A percentile compares a stretch with the other conserved stretches of the same genome.
Evolutionary conservation across 345 rosid genomes (phyloP).

Genomic region (Corchorus olitorius): DNA sequence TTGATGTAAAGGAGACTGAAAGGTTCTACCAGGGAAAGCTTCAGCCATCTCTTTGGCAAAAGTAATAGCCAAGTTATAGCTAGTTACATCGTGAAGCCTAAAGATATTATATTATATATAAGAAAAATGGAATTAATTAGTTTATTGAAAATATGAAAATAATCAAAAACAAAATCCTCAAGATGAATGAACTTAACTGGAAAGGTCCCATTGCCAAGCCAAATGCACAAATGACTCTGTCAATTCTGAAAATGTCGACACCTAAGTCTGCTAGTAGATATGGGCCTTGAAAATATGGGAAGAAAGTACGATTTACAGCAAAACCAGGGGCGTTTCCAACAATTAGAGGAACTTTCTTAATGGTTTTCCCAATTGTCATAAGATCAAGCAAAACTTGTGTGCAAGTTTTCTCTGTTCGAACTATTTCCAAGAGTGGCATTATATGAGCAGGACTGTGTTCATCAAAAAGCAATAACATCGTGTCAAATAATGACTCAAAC

Average conservation of each 20-base stretch:
- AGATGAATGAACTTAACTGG: slow-evolving; percentile 52
- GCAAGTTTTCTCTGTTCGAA: slow-evolving; percentile 74
- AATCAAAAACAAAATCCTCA: background rate
- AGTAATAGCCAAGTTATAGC: slow-evolving; percentile 77
- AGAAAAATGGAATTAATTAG: background rate
- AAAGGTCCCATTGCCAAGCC: slow-evolving; percentile 95
- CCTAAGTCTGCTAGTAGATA: slow-evolving; percentile 69
- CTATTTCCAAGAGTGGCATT: slow-evolving; percentile 94
- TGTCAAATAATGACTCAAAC: background rate
- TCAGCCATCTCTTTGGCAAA: slow-evolving; percentile 55
- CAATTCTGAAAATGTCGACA: slow-evolving; percentile 86
- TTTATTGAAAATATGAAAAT: background rate
- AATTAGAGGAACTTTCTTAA: slow-evolving; percentile 89
- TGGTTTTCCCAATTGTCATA: slow-evolving; percentile 74
- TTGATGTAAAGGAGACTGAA: slow-evolving; percentile 55
- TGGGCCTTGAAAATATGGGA: slow-evolving; percentile 76
- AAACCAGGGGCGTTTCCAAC: slow-evolving; percentile 94
- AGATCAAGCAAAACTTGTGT: slow-evolving; percentile 87
- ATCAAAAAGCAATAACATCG: background rate
- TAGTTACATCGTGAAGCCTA: slow-evolving; percentile 91
- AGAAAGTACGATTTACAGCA: slow-evolving; percentile 89
- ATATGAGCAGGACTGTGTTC: slow-evolving; percentile 81
- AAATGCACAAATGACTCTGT: slow-evolving; percentile 63
- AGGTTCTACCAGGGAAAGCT: slow-evolving; percentile 66
- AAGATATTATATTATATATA: background rate